Evolutionary conservation across 352 stramenopile species (phyloP).

Genomic region (Phytophthora sansomeana): DNA sequence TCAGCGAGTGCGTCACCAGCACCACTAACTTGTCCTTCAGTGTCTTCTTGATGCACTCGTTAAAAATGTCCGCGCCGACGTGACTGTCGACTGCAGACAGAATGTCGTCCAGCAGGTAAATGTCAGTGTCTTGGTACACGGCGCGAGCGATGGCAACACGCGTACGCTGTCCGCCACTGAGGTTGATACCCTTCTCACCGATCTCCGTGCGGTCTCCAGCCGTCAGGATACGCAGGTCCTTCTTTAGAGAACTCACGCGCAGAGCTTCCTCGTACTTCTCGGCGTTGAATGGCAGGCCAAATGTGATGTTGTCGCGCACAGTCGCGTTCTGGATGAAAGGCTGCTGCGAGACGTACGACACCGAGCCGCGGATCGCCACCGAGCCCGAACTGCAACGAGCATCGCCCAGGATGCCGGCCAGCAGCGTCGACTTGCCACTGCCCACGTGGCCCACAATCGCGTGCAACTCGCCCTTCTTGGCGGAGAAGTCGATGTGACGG

Average conservation of each 20-base stretch:
- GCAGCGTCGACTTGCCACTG: constrained; percentile 68
- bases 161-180: constrained; percentile 96
- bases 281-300: constrained; percentile 79
- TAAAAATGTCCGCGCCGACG: constrained; percentile 80
- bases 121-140: constrained; percentile 94
- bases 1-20: constrained; percentile 92
- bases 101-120: constrained; percentile 97
- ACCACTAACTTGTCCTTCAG: constrained; percentile 91
- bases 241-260: constrained; percentile 56
- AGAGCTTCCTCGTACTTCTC: constrained; percentile 64
- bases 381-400: constrained; percentile 43
- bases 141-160: constrained; percentile 92
- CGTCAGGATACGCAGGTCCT: constrained; percentile 55
- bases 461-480: constrained; percentile 67
- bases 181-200: constrained; percentile 98
- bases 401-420: constrained; percentile 56
- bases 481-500: constrained; percentile 73
- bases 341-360: constrained; percentile 95
- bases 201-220: constrained; percentile 97
- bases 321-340: constrained; percentile 98
- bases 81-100: constrained; percentile 97
- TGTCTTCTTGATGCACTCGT: constrained; percentile 92
- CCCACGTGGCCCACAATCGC: constrained; percentile 60
- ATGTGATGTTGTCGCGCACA: constrained; percentile 97
- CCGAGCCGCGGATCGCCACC: constrained; percentile 78